Evolutionary conservation across 495 filamentous ascomycete species (phyloP).

Genomic region (Daldinia grandis): DNA sequence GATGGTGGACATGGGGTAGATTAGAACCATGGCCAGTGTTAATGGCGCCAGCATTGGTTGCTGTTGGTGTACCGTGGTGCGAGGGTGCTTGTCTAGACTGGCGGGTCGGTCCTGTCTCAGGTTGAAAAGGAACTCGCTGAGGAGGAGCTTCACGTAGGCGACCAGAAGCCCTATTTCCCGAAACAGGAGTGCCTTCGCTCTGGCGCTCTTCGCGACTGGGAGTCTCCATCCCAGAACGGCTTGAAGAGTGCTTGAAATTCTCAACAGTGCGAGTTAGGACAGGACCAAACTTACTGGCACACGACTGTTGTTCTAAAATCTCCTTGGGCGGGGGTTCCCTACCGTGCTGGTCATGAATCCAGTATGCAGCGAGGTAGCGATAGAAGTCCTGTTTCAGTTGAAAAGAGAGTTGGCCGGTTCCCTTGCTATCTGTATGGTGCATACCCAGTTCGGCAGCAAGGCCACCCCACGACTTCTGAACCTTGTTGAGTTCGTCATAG

Average conservation of each 20-base stretch:
- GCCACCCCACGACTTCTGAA: conserved; percentile 80
- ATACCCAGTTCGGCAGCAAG: conserved; percentile 72
- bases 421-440: conserved; percentile 62
- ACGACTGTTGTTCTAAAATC: conserved; percentile 71
- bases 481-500: conserved; percentile 80
- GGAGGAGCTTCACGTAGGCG: conserved; percentile 81
- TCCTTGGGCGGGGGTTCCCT: conserved; percentile 82
- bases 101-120: conserved; percentile 69
- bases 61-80: conserved; percentile 50
- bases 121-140: conserved; percentile 81
- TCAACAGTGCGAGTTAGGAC: conserved; percentile 79
- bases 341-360: conserved; percentile 74
- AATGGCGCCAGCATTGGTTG: conserved; percentile 32
- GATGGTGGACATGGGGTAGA: conserved; percentile 43
- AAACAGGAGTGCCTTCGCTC: conserved; percentile 67
- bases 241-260: conserved; percentile 63
- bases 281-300: conserved; percentile 68
- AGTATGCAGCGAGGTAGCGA: conserved; percentile 82
- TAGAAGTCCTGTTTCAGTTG: conserved; percentile 83
- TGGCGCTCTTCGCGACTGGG: conserved; percentile 67
- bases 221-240: conserved; percentile 69
- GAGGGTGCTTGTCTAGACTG: conserved; percentile 65
- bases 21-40: conserved; percentile 45
- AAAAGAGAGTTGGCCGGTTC: conserved; percentile 76
- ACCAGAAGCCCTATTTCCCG: conserved; percentile 67